phyloP scores from a whole-genome alignment of 352 stramenopile species.

The Phytophthora macrochlamydospora region DNA sequence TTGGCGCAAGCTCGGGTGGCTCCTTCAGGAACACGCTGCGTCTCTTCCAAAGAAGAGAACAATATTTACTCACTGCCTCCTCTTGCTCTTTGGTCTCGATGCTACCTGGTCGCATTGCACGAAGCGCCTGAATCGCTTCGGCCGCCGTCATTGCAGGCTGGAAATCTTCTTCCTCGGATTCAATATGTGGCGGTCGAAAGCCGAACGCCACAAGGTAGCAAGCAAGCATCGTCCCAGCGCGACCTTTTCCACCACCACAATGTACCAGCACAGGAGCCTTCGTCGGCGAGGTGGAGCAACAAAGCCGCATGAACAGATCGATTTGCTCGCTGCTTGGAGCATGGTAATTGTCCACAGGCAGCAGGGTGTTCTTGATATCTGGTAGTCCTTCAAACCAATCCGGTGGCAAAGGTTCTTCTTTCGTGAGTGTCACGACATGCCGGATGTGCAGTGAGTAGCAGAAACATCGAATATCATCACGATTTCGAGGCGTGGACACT shows the following conservation, averaged over 20 bases:
- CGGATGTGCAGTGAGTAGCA: slow-evolving; percentile 31
- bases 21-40: slow-evolving; percentile 34
- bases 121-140: slow-evolving; percentile 49
- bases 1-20: slow-evolving; percentile 36
- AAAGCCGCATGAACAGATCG: slow-evolving; percentile 59
- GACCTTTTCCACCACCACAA: slow-evolving; percentile 69
- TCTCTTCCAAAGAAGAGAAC: slow-evolving; percentile 64
- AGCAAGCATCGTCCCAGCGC: slow-evolving; percentile 64
- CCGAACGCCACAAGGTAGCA: slow-evolving; percentile 72
- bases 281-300: slow-evolving; percentile 13
- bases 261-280: slow-evolving; percentile 52
- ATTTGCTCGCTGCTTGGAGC: slow-evolving; percentile 60
- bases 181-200: slow-evolving; percentile 36
- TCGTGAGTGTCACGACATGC: slow-evolving; percentile 46
- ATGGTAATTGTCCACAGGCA: slow-evolving; percentile 63
- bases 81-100: slow-evolving; percentile 68
- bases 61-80: slow-evolving; percentile 47
- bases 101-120: slow-evolving; percentile 51
- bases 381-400: slow-evolving; percentile 35
- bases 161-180: slow-evolving; percentile 19
- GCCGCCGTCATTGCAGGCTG: slow-evolving; percentile 51
- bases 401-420: slow-evolving; percentile 38
- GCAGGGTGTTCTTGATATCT: slow-evolving; percentile 42
- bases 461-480: slow-evolving; percentile 36
- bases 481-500: slow-evolving; percentile 47